Percentiles rank a stretch among this genome's conserved stretches.
These are phyloP conservation scores for Geotrichum histeridarum DNA, from an alignment of 1,139 yeast species.

Conservation along the genomic window DNA sequence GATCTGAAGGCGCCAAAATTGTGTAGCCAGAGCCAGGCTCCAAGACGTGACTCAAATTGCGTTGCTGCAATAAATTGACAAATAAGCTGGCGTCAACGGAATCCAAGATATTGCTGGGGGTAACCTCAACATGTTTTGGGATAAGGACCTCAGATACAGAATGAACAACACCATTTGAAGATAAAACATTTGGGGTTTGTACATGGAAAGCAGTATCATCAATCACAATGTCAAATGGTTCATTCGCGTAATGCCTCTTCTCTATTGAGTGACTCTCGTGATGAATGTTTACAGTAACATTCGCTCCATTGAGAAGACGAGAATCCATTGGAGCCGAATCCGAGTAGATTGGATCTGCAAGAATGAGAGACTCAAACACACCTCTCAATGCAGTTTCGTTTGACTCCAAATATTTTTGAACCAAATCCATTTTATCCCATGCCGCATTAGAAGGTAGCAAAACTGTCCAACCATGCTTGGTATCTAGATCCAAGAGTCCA, in stretches of 20 bases:
- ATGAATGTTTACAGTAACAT: slow-evolving; percentile 34
- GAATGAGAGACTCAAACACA: slow-evolving; percentile 54
- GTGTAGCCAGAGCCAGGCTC: slow-evolving; percentile 46
- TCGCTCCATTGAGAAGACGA: slow-evolving; percentile 37
- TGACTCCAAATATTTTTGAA: slow-evolving; percentile 52
- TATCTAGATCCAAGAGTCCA: slow-evolving; percentile 39
- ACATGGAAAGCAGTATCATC: slow-evolving; percentile 26
- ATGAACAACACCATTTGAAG: slow-evolving; percentile 82
- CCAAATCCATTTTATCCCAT: slow-evolving; percentile 65
- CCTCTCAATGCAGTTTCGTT: slow-evolving; percentile 49
- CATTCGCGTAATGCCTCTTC: neutral
- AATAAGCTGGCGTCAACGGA: slow-evolving; percentile 46
- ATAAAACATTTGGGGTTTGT: slow-evolving; percentile 61
- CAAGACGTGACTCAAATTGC: slow-evolving; percentile 38
- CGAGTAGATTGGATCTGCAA: slow-evolving; percentile 64
- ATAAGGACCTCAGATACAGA: slow-evolving; percentile 53
- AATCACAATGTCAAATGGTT: slow-evolving; percentile 28
- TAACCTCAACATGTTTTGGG: slow-evolving; percentile 53
- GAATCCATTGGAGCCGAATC: slow-evolving; percentile 43
- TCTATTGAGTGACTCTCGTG: neutral
- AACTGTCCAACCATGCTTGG: slow-evolving; percentile 65
- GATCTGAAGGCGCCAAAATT: slow-evolving; percentile 65
- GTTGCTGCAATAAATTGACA: slow-evolving; percentile 44
- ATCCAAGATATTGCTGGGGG: slow-evolving; percentile 52
- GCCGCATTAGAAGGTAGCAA: slow-evolving; percentile 75